Base-by-base conservation (phyloP, 257 asterid genomes). In the Solanum neorickii region DNA sequence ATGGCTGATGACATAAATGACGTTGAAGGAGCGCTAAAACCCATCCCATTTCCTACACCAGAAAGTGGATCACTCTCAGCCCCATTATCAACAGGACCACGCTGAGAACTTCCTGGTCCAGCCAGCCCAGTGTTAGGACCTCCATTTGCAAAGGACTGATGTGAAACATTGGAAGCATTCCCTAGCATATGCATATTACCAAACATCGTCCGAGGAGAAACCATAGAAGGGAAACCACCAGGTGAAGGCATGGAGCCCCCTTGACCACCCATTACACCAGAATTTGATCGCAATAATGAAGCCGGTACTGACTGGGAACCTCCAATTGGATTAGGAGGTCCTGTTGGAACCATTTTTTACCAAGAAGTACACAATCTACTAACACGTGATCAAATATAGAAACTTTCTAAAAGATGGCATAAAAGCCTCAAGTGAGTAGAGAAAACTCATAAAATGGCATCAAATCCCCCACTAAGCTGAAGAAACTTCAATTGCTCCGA, bases 191-290 rank as follows among this genome's bases (percentile, higher is more conserved):
- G 93, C 93, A 93, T 87, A 87, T 91, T 92, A 80, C 87, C 90
- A 60, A 88, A 90, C 89, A 91, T 93, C 72, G 90, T 89, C 16
- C 92, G 94, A 0, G 94, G 97, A 1, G 98, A 94, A 31, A 93
- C 92, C 86, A 92, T 69, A 86, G 95, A 90, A 10, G 94, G 87
- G 77, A 93, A 94, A 75, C 90, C 91, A 70, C 87, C 90, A 85
- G 89, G 95, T 20, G 94, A 90, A 18, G 93, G 89, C 88, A 92
- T 92, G 33, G 92, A 94, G 29, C 93, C 94, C 31, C 96, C 98
- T 87, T 95, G 96, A 69, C 95, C 94, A 49, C 94, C 91, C 95
- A 94, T 86, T 78, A 91, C 74, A 80, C 94, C 92, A 7, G 97
- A 94, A 90, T 86, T 91, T 21, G 97, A 90, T 87, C 96, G 91